These are phyloP conservation scores for Neurospora discreta DNA, from an alignment of 495 filamentous ascomycete genomes.

Conservation along the genomic window DNA sequence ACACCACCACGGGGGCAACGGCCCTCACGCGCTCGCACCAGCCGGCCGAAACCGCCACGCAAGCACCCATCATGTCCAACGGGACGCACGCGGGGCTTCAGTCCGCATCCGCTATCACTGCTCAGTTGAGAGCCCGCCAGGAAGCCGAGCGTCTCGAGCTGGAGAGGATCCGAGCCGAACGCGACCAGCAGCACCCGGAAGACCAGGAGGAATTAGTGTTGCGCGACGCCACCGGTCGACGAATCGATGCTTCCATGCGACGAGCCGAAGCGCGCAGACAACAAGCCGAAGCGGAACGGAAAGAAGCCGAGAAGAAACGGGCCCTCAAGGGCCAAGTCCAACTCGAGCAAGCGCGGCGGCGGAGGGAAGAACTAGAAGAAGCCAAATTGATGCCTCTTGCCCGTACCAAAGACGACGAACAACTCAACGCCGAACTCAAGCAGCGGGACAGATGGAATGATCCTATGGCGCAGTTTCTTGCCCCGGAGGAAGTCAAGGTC, in stretches of 20 bases:
- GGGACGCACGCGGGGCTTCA: slow-evolving; percentile 83
- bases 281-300: slow-evolving; percentile 56
- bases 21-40: background rate
- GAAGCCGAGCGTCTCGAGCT: slow-evolving; percentile 39
- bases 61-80: slow-evolving; percentile 55
- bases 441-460: slow-evolving; percentile 78
- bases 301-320: slow-evolving; percentile 49
- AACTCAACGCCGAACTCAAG: slow-evolving; percentile 74
- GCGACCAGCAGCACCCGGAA: background rate
- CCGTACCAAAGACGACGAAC: slow-evolving; percentile 66
- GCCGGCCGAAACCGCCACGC: background rate
- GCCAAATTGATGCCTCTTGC: slow-evolving; percentile 73
- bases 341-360: slow-evolving; percentile 15
- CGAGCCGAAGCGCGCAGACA: slow-evolving; percentile 70
- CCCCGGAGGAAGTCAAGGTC: slow-evolving; percentile 20
- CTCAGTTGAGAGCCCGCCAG: slow-evolving; percentile 49
- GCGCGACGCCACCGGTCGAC: slow-evolving; percentile 81
- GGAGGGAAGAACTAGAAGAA: slow-evolving; percentile 45
- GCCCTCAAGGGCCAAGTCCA: slow-evolving; percentile 79
- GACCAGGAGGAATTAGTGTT: slow-evolving; percentile 72
- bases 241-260: slow-evolving; percentile 85
- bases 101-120: slow-evolving; percentile 65
- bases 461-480: slow-evolving; percentile 75
- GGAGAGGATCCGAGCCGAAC: slow-evolving; percentile 21
- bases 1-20: background rate